phyloP scores from a whole-genome alignment of 208 protist species.

The Trypanosomatidae sp. region DNA sequence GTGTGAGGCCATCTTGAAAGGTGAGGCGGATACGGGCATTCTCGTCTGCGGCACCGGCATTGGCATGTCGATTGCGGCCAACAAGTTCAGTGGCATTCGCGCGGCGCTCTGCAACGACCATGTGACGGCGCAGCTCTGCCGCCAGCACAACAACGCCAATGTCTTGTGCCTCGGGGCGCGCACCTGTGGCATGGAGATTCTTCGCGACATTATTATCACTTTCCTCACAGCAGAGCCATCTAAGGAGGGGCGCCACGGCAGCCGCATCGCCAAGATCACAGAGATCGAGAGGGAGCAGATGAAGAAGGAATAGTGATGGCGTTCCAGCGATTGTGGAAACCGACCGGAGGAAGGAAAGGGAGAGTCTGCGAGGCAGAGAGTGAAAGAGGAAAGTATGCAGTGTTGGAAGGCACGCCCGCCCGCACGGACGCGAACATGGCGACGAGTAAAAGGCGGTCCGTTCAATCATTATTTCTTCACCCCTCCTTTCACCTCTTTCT shows the following conservation, averaged over 20 bases:
- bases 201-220: constrained; percentile 82
- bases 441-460: background rate
- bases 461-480: background rate
- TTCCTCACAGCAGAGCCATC: constrained; percentile 90
- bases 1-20: constrained; percentile 56
- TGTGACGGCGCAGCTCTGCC: constrained; percentile 81
- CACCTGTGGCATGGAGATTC: constrained; percentile 76
- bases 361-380: background rate
- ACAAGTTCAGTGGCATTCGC: constrained; percentile 93
- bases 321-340: background rate
- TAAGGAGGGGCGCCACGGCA: constrained; percentile 63
- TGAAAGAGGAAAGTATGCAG: background rate
- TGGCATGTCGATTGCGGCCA: constrained; percentile 95
- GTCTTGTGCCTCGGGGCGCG: constrained; percentile 90
- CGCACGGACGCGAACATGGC: too few species aligned
- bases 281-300: constrained; percentile 34
- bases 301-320: background rate
- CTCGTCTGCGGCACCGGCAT: constrained; percentile 95
- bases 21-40: constrained; percentile 74
- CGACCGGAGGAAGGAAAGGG: background rate
- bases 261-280: constrained; percentile 65
- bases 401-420: background rate
- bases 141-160: constrained; percentile 94
- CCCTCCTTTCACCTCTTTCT: background rate
- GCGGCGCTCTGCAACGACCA: constrained; percentile 94